phyloP scores from a whole-genome alignment of 805 yeast genomes.

The Candida khao-thaluensis region DNA sequence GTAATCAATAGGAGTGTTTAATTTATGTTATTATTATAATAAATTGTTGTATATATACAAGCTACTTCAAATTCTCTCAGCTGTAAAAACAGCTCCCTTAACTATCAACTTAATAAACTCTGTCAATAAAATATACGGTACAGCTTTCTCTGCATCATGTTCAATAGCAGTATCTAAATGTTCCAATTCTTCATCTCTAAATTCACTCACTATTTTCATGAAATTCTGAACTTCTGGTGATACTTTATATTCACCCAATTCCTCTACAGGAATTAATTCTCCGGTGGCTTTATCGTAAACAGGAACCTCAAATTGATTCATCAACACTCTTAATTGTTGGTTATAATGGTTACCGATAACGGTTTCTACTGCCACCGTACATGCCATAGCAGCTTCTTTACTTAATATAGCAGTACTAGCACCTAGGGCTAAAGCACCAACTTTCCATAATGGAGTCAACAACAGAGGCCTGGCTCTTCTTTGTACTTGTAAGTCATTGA shows the following conservation, averaged over 20 bases:
- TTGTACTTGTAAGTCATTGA: slow-evolving; percentile 69
- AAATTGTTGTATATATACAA: too few species aligned
- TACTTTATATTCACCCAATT: slow-evolving; percentile 26
- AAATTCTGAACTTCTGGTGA: slow-evolving; percentile 59
- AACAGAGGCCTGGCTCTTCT: slow-evolving; percentile 89
- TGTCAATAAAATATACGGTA: slow-evolving; percentile 85
- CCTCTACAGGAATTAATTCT: slow-evolving; percentile 19
- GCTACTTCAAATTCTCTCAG: slow-evolving; percentile 86
- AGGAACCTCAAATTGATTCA: slow-evolving; percentile 59
- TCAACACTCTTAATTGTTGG: slow-evolving; percentile 75
- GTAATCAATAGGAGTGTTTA: too few species aligned
- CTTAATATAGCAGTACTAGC: slow-evolving; percentile 81
- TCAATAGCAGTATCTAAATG: slow-evolving; percentile 92
- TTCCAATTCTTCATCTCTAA: slow-evolving; percentile 93
- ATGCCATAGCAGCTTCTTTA: slow-evolving; percentile 98
- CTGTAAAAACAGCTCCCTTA: slow-evolving; percentile 85
- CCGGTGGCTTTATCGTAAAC: slow-evolving; percentile 37
- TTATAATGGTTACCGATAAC: slow-evolving; percentile 97
- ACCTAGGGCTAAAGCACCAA: slow-evolving; percentile 87
- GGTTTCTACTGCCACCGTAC: slow-evolving; percentile 98
- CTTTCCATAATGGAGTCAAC: slow-evolving; percentile 89
- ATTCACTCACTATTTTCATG: slow-evolving; percentile 62
- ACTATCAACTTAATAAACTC: slow-evolving; percentile 84
- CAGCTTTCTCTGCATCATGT: slow-evolving; percentile 88
- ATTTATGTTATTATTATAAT: too few species aligned